Base-by-base conservation (phyloP, 129 eudicot species). In the Solidago caesia region DNA sequence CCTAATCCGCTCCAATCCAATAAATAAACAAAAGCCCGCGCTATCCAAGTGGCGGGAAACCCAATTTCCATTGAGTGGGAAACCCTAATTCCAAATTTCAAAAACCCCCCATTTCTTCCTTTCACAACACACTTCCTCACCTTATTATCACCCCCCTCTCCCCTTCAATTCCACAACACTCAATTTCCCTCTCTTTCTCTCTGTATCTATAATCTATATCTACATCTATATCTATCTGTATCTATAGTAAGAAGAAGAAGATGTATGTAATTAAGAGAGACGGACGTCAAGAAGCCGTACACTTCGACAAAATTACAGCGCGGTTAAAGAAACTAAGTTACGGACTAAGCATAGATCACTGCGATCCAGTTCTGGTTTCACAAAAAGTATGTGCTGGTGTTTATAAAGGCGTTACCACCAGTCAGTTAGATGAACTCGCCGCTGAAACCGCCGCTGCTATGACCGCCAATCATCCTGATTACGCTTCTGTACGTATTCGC, bases 371-470 rank as follows among this genome's bases (percentile, higher is more conserved):
- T 44, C 87, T 92, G 8, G 97, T 92, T 13, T 72, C 97, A 2
- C 96, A 92, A 71, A 92, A 92, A 64, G 97, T 92, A 15, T 92
- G 97, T 64, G 97, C 96, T 8, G 97, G 97, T 59, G 97, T 92
- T 60, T 92, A 89, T 76, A 92, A 87, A 70, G 96, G 96, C 8
- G 96, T 92, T 15, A 92, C 97, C 10, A 92, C 97, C 3, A 89
- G 95, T 65, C 98, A 89, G 49, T 39, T 75, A 21, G 96, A 89
- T 87, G 97, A 92, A 74, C 85, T 89, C 83, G 96, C 96, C 14
- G 97, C 91, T 0, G 91, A 92, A 66, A 92, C 97, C 42, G 88
- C 97, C 4, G 93, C 96, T 33, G 96, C 91, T 43, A 68, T 92
- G 96, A 92, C 97, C 12, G 88, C 97, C 5, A 92, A 87, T 44